Evolutionary conservation across 2,329 filamentous ascomycete species (phyloP), one percentile per base, ranked within the genome.

Genomic region (Aspergillus puulaauensis): DNA sequence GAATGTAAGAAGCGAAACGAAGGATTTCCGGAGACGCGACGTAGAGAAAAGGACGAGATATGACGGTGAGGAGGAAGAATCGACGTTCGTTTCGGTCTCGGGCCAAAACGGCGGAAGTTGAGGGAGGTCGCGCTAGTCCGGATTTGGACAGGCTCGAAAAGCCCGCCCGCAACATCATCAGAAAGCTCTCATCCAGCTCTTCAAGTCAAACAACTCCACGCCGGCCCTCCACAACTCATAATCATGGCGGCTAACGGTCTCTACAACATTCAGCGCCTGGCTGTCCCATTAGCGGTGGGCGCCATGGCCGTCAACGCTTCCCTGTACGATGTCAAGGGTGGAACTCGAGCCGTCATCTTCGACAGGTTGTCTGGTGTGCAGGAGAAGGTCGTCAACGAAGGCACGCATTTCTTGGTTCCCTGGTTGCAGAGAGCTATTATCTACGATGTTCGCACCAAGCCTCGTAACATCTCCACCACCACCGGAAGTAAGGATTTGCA

Each of bases 401-500:
- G 95, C 72, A 99, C 95, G 56, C 95, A 99, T 77, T 96, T 99
- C 77, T 81, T 99, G 55, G 78, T 99, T 39, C 95, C 95, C 7
- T 99, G 95, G 95, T 80, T 99, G 74, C 95, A 99, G 79, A 89
- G 87, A 78, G 90, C 89, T 69, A 92, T 99, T 79, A 83, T 96
- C 75, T 99, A 96, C 76, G 95, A 99, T 80, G 95, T 99, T 65
- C 89, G 95, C 64, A 99, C 96, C 57, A 96, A 96, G 84, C 95
- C 95, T 61, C 86, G 95, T 73, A 98, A 96, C 77, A 98, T 99
- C 75, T 91, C 90, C 66, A 99, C 95, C 27, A 99, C 95, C 23
- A 99, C 95, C 12, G 95, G 95, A 58, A 93, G 89, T 84, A 99
- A 99, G 86, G 95, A 99, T 80, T 79, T 99, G 83, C 95, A 99